Percentiles rank a stretch among this genome's conserved stretches.
Evolutionary conservation across 2,329 filamentous ascomycete species (phyloP).

Genomic region (Exophiala spinifera): DNA sequence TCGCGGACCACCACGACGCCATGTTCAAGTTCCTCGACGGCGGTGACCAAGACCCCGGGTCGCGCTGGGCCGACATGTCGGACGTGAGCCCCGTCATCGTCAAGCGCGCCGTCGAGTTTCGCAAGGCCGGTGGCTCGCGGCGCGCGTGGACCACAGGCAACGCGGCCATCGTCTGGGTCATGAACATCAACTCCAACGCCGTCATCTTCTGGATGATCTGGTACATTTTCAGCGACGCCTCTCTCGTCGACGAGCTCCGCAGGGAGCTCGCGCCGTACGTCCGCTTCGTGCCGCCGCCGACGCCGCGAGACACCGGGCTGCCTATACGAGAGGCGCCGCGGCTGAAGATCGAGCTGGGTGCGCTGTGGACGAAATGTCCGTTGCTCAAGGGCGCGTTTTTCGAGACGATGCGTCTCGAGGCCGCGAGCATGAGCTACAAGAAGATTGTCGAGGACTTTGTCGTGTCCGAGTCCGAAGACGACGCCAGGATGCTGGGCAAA

Average conservation of each 20-base stretch:
- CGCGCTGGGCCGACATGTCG: constrained; percentile 47
- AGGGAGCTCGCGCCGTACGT: constrained; percentile 46
- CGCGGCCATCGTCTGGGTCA: constrained; percentile 47
- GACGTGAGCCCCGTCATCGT: constrained; percentile 48
- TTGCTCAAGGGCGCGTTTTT: constrained; percentile 47
- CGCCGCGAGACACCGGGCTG: constrained; percentile 38
- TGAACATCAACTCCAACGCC: constrained; percentile 52
- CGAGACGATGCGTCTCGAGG: constrained; percentile 46
- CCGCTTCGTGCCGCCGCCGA: constrained; percentile 34
- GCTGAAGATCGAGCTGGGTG: constrained; percentile 42
- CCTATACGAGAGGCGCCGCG: constrained; percentile 43
- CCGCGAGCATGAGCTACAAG: constrained; percentile 43
- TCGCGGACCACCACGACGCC: constrained; percentile 44
- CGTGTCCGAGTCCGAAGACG: constrained; percentile 39
- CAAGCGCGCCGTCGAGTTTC: constrained; percentile 41
- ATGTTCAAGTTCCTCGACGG: constrained; percentile 44
- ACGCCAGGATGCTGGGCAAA: constrained; percentile 34
- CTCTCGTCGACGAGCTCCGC: constrained; percentile 43
- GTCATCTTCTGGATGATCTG: constrained; percentile 53
- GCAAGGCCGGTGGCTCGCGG: constrained; percentile 27
- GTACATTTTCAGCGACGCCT: constrained; percentile 43
- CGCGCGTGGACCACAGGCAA: constrained; percentile 41
- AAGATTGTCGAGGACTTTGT: constrained; percentile 39
- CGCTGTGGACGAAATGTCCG: constrained; percentile 44
- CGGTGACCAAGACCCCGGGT: constrained; percentile 41